phyloP scores from a whole-genome alignment of 106 monocot species.

The Dendrobium huoshanense region DNA sequence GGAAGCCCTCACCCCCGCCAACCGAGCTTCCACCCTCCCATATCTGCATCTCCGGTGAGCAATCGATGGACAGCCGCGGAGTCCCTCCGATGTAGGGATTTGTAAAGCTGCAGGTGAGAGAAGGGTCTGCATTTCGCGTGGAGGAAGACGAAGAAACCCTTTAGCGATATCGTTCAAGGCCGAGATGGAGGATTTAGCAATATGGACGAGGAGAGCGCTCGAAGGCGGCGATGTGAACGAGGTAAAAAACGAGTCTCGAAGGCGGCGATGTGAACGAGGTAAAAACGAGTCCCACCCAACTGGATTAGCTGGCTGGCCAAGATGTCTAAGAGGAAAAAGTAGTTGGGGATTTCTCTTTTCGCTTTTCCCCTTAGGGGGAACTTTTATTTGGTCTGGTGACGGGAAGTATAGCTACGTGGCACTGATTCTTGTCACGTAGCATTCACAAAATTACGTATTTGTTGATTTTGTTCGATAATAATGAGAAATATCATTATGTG shows the following conservation, averaged over 20 bases:
- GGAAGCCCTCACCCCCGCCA: slow-evolving; percentile 8
- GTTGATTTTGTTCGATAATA: too few species aligned
- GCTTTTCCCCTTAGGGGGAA: too few species aligned
- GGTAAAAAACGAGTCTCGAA: background rate
- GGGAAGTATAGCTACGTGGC: too few species aligned
- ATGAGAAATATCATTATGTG: too few species aligned
- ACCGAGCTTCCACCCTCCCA: background rate
- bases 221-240: background rate
- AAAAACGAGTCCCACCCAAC: background rate
- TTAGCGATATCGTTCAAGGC: background rate
- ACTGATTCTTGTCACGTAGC: too few species aligned
- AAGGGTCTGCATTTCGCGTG: background rate
- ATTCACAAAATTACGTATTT: too few species aligned
- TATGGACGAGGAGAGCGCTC: background rate
- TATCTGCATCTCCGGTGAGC: background rate
- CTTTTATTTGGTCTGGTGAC: too few species aligned
- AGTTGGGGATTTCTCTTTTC: too few species aligned
- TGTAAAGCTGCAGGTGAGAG: background rate
- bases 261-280: background rate
- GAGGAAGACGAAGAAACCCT: background rate
- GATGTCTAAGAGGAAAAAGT: too few species aligned
- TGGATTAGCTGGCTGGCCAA: too few species aligned
- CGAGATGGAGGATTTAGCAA: background rate
- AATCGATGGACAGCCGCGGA: background rate
- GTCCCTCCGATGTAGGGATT: background rate